Evolutionary conservation across 495 filamentous ascomycete species (phyloP).

Genomic region (Aspergillus leporis): DNA sequence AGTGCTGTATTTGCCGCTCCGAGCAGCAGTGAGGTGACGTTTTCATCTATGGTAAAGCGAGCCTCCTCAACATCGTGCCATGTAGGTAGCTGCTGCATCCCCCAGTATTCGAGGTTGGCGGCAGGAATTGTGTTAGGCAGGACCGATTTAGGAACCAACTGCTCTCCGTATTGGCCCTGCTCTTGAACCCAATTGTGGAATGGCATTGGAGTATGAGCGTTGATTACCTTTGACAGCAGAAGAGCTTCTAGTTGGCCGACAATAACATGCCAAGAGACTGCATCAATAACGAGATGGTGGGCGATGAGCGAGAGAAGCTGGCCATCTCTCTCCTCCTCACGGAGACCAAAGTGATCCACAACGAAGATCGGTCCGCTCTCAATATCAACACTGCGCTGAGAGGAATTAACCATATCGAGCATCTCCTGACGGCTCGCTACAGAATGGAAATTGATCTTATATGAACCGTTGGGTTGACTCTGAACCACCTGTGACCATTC

Average conservation of each 20-base stretch:
- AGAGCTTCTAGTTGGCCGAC: conserved; percentile 1
- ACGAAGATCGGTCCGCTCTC: conserved; percentile 15
- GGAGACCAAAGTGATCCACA: not conserved
- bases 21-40: conserved; percentile 32
- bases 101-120: conserved; percentile 14
- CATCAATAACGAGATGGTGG: conserved; percentile 14
- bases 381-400: conserved; percentile 6
- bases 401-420: not conserved
- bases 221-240: not conserved
- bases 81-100: conserved; percentile 1
- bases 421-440: not conserved
- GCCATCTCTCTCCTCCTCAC: not conserved
- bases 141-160: conserved; percentile 1
- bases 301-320: conserved; percentile 9
- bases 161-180: not conserved
- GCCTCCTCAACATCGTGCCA: not conserved
- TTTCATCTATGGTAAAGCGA: conserved; percentile 24
- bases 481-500: not conserved
- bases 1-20: conserved; percentile 31
- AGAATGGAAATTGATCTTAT: not conserved
- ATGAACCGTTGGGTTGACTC: not conserved
- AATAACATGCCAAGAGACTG: conserved; percentile 15
- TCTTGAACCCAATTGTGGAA: conserved; percentile 11
- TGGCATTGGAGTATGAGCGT: not conserved
- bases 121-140: not conserved